phyloP scores from a whole-genome alignment of 2,329 filamentous ascomycete species.

The Curvularia lunata region DNA sequence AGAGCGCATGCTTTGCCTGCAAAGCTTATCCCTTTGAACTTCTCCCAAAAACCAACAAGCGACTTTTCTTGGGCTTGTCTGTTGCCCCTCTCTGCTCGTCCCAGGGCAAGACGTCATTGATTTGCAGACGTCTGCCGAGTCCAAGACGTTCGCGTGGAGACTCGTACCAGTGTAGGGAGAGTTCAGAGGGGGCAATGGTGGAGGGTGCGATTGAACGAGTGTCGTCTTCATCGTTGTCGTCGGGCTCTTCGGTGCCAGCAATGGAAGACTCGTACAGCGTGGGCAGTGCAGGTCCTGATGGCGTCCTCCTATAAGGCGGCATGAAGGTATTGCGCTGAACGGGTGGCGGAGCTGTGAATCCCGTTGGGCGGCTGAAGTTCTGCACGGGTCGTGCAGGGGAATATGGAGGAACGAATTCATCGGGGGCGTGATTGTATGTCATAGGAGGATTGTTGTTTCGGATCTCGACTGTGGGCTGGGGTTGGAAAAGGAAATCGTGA shows the following conservation, averaged over 20 bases:
- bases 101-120: constrained; percentile 44
- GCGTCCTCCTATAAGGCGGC: constrained; percentile 22
- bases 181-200: constrained; percentile 44
- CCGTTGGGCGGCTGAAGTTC: constrained; percentile 35
- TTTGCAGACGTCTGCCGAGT: constrained; percentile 44
- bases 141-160: constrained; percentile 48
- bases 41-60: constrained; percentile 34
- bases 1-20: constrained; percentile 13
- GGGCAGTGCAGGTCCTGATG: constrained; percentile 32
- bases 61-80: constrained; percentile 42
- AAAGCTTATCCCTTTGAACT: constrained; percentile 16
- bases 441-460: constrained; percentile 18
- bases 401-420: constrained; percentile 22
- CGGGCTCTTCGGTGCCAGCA: constrained; percentile 31
- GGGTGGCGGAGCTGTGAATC: constrained; percentile 13
- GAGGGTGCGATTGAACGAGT: constrained; percentile 36
- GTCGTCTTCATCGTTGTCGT: constrained; percentile 20
- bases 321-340: constrained; percentile 14
- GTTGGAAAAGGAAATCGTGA: constrained; percentile 38
- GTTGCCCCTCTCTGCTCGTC: constrained; percentile 23
- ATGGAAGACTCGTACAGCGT: constrained; percentile 44
- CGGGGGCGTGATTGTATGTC: constrained; percentile 16
- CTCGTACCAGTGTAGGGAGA: constrained; percentile 46
- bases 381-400: constrained; percentile 25
- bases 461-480: constrained; percentile 12